These are phyloP conservation scores for Chlorella sp. DNA, from an alignment of 139 green algal genomes.

Conservation along the genomic window DNA sequence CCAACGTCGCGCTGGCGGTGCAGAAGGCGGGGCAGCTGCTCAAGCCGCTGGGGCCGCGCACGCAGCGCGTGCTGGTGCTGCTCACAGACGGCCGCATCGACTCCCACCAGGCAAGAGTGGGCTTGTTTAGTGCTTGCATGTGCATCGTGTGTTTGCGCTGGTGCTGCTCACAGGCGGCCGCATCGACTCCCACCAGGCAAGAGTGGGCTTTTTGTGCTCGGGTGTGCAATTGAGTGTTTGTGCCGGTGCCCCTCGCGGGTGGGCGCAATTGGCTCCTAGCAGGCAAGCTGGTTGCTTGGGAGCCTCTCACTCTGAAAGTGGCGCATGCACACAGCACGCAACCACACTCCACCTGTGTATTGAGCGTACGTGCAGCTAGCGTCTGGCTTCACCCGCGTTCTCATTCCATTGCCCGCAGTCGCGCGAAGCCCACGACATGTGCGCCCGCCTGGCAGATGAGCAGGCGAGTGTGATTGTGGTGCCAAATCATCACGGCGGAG, in stretches of 20 bases:
- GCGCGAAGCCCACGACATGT: constrained; percentile 54
- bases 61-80: constrained; percentile 57
- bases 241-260: constrained; percentile 71
- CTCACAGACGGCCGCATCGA: constrained; percentile 74
- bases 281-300: no score
- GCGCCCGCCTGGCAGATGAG: constrained; percentile 62
- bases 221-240: no score
- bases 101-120: constrained; percentile 37
- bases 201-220: not conserved
- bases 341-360: no score
- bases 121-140: not conserved
- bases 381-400: no score
- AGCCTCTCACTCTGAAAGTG: no score
- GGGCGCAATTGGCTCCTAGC: constrained; percentile 60
- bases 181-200: constrained; percentile 56
- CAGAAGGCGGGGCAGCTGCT: constrained; percentile 68
- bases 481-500: no score
- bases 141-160: no score
- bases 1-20: constrained; percentile 75
- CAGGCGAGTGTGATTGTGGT: constrained; percentile 50
- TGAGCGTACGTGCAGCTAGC: no score
- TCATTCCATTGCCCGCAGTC: constrained; percentile 12
- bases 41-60: constrained; percentile 25
- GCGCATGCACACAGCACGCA: no score
- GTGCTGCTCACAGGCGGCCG: constrained; percentile 73